These are phyloP conservation scores for Aureobasidium sp. DNA, from an alignment of 2,329 filamentous ascomycete genomes.

Conservation along the genomic window DNA sequence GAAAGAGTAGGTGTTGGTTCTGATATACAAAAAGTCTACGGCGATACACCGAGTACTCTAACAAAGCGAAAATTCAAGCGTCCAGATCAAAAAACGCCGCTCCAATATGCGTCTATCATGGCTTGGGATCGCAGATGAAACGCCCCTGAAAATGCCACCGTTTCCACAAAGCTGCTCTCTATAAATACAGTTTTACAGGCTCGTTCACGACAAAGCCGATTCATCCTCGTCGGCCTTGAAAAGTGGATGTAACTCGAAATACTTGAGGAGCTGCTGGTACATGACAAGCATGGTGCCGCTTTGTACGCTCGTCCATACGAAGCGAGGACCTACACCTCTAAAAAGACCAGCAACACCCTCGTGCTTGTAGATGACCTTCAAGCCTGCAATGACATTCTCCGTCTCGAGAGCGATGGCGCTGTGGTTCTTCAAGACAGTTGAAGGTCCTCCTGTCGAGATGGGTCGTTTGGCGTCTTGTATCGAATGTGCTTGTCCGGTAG, in stretches of 20 bases:
- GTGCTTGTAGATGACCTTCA: constrained; percentile 79
- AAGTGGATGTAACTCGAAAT: constrained; percentile 53
- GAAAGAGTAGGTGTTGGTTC: background rate
- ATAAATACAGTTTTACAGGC: background rate
- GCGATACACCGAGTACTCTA: background rate
- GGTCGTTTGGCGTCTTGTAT: constrained; percentile 41
- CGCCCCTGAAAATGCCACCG: background rate
- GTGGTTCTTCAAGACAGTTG: constrained; percentile 69
- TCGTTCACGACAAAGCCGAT: constrained; percentile 13
- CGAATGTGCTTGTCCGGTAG: background rate
- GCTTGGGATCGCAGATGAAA: background rate
- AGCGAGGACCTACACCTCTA: constrained; percentile 82
- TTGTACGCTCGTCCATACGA: constrained; percentile 96
- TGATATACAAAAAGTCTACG: constrained; percentile 9
- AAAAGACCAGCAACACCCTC: constrained; percentile 93
- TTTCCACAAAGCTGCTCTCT: background rate
- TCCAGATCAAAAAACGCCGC: constrained; percentile 4
- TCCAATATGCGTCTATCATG: constrained; percentile 11
- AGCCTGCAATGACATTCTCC: constrained; percentile 75
- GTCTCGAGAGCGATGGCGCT: constrained; percentile 77
- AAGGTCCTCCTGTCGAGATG: constrained; percentile 86
- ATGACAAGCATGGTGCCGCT: constrained; percentile 94
- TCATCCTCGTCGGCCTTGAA: constrained; percentile 18
- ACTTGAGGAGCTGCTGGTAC: constrained; percentile 78
- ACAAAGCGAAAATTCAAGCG: background rate